Conservation (phyloP, 2,329 filamentous ascomycete genomes). For the Ciborinia camelliae region DNA sequence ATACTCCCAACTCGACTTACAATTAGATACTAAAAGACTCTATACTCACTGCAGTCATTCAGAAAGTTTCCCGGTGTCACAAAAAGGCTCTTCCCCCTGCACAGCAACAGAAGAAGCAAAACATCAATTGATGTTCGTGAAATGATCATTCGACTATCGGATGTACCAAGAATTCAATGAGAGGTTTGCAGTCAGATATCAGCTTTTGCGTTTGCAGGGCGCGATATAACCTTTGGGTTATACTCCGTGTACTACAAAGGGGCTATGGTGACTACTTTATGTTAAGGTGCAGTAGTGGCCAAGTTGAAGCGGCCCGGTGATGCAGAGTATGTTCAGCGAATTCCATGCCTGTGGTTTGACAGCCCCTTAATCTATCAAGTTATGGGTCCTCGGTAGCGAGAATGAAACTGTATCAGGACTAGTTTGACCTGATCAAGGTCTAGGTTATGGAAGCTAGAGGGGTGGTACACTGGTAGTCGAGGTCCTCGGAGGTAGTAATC, state of each 20-base stretch:
- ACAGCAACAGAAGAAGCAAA: neutral
- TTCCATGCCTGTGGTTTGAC: neutral
- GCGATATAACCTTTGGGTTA: neutral
- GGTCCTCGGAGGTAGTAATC: too few species aligned
- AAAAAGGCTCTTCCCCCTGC: neutral
- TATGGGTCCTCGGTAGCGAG: neutral
- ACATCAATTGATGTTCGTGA: neutral
- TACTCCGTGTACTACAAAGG: neutral
- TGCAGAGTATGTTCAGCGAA: neutral
- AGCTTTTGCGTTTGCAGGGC: neutral
- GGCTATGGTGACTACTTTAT: neutral
- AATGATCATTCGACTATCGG: neutral
- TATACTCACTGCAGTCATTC: too few species aligned
- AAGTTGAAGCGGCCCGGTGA: neutral
- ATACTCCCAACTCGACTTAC: neutral
- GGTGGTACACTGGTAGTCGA: neutral
- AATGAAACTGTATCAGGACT: neutral
- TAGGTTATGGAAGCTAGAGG: too few species aligned
- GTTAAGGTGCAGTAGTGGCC: neutral
- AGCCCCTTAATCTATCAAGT: neutral
- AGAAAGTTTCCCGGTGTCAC: fast-evolving
- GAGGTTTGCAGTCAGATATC: neutral
- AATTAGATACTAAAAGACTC: neutral
- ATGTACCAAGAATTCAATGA: neutral
- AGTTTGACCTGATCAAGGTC: neutral